phyloP scores from a whole-genome alignment of 768 basidiomycete genomes.

The Mycena floridula region DNA sequence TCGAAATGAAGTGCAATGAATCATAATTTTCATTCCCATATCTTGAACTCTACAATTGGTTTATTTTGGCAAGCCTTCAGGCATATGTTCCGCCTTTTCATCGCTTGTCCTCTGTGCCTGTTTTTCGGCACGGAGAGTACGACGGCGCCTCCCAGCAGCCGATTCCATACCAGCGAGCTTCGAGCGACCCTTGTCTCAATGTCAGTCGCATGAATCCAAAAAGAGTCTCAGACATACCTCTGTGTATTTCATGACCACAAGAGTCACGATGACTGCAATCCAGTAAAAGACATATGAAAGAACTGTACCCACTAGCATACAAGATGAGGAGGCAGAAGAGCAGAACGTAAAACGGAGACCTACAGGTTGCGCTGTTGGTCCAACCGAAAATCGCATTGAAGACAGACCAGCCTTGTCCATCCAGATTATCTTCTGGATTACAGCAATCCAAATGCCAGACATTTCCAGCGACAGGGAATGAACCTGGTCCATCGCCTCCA shows the following conservation, averaged over 20 bases:
- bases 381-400: conserved; percentile 86
- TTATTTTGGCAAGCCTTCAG: no score
- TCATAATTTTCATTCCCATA: no score
- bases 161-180: conserved; percentile 56
- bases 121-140: conserved; percentile 15
- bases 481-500: conserved; percentile 74
- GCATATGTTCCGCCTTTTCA: no score
- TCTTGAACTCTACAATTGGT: no score
- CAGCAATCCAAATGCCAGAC: conserved; percentile 90
- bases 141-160: conserved; percentile 34
- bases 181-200: conserved; percentile 59
- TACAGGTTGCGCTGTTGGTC: conserved; percentile 76
- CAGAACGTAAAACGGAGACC: conserved; percentile 12
- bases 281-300: conserved; percentile 90
- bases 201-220: background rate
- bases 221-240: conserved; percentile 28
- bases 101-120: no score
- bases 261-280: conserved; percentile 66
- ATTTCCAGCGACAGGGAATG: conserved; percentile 72
- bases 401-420: conserved; percentile 64
- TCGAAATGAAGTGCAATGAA: no score
- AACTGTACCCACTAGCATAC: conserved; percentile 69
- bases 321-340: conserved; percentile 1
- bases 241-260: conserved; percentile 63
- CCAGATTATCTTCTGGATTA: conserved; percentile 49